Conservation (phyloP, 768 basidiomycete genomes). For the Lactifluus pinguis region DNA sequence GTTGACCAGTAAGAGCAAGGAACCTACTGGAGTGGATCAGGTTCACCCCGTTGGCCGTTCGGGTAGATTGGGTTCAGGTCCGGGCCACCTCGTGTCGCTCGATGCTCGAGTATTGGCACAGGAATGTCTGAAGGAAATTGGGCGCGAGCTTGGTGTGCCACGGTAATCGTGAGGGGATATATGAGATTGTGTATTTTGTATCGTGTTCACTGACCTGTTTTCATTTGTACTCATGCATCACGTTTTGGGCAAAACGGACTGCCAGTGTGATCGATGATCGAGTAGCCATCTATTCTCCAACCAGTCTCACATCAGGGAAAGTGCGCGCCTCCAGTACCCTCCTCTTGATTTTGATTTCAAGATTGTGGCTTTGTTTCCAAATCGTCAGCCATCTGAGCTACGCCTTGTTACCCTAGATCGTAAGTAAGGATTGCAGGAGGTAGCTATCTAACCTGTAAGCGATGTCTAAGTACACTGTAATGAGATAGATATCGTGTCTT, state of each 20-base stretch:
- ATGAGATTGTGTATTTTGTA: not conserved
- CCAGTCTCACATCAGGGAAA: too few relatives aligned
- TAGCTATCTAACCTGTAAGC: too few relatives aligned
- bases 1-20: not conserved
- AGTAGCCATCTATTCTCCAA: too few relatives aligned
- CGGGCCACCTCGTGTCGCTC: constrained; percentile 33
- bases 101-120: constrained; percentile 61
- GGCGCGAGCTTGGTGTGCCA: constrained; percentile 60
- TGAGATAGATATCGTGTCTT: too few relatives aligned
- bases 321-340: too few relatives aligned
- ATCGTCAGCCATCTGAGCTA: too few relatives aligned
- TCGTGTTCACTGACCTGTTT: not conserved
- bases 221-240: not conserved
- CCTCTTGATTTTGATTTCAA: too few relatives aligned
- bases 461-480: too few relatives aligned
- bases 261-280: too few relatives aligned
- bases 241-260: not conserved
- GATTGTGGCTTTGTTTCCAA: too few relatives aligned
- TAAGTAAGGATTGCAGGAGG: too few relatives aligned
- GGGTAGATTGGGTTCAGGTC: not conserved
- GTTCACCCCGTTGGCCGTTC: not conserved
- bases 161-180: constrained; percentile 10
- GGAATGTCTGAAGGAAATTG: constrained; percentile 59
- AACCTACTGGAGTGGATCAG: not conserved
- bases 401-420: too few relatives aligned